phyloP scores from a whole-genome alignment of 1,139 yeast genomes.

The Hanseniaspora gamundiae region DNA sequence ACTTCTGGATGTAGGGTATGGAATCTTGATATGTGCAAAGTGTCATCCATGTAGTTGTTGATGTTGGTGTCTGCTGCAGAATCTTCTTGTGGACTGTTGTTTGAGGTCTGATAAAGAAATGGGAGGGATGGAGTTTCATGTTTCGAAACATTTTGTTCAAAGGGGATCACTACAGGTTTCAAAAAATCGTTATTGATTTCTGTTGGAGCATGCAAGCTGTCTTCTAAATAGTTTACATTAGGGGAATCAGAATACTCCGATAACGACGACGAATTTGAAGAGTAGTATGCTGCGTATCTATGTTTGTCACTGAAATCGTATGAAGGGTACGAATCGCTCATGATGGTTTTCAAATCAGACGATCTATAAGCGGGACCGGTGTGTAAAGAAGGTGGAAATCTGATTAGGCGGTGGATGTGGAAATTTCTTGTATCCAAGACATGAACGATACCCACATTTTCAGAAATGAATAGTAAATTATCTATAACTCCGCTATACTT shows the following conservation, averaged over 20 bases:
- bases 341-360: constrained; percentile 6
- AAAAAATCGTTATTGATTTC: not conserved
- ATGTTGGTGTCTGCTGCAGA: not conserved
- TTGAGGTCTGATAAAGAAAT: too few relatives aligned
- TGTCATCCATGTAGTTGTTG: not conserved
- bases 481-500: constrained; percentile 61
- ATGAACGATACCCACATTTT: constrained; percentile 81
- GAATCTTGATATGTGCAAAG: not conserved
- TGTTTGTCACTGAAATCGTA: constrained; percentile 15
- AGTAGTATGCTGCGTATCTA: constrained; percentile 4
- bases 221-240: not conserved
- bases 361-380: not conserved
- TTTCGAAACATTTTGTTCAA: not conserved
- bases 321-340: constrained; percentile 10
- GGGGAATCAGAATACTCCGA: too few relatives aligned
- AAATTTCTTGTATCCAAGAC: constrained; percentile 65
- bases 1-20: not conserved
- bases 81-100: too few relatives aligned
- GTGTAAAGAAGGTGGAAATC: constrained; percentile 32
- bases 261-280: too few relatives aligned
- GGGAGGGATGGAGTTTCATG: not conserved
- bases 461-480: constrained; percentile 65
- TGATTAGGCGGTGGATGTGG: constrained; percentile 63
- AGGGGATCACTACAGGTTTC: not conserved
- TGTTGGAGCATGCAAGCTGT: too few relatives aligned